These are phyloP conservation scores for Plasmodium knowlesi DNA, from an alignment of 169 alveolate genomes.

Conservation along the genomic window DNA sequence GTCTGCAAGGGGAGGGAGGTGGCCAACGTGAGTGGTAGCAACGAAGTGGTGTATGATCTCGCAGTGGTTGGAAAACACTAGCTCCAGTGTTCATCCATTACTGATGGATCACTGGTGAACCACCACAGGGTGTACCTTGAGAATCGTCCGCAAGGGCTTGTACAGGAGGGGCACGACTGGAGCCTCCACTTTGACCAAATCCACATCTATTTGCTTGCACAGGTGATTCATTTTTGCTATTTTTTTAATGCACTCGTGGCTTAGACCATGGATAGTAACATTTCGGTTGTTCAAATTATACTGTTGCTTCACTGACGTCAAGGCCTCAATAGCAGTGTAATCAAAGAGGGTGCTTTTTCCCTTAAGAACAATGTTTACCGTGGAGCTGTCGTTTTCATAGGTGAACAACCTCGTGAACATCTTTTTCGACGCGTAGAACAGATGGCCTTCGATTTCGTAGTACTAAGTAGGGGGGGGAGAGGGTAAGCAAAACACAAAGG, in stretches of 20 bases:
- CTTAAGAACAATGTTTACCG: conserved; percentile 82
- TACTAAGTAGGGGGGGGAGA: conserved; percentile 32
- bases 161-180: conserved; percentile 86
- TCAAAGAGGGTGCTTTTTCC: conserved; percentile 86
- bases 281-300: conserved; percentile 27
- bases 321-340: conserved; percentile 88
- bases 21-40: not conserved
- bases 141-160: conserved; percentile 45
- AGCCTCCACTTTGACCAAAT: conserved; percentile 84
- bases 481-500: not conserved
- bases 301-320: conserved; percentile 82
- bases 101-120: not conserved
- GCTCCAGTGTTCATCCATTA: not conserved
- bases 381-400: conserved; percentile 85
- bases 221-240: conserved; percentile 89
- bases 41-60: not conserved
- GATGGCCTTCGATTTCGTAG: conserved; percentile 88
- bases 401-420: conserved; percentile 85
- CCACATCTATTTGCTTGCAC: conserved; percentile 86
- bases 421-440: conserved; percentile 85
- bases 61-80: not conserved
- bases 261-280: conserved; percentile 80
- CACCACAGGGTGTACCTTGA: conserved; percentile 10
- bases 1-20: conserved; percentile 8
- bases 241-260: conserved; percentile 89